Conservation (phyloP, 805 yeast genomes). For the Candida corydali region DNA sequence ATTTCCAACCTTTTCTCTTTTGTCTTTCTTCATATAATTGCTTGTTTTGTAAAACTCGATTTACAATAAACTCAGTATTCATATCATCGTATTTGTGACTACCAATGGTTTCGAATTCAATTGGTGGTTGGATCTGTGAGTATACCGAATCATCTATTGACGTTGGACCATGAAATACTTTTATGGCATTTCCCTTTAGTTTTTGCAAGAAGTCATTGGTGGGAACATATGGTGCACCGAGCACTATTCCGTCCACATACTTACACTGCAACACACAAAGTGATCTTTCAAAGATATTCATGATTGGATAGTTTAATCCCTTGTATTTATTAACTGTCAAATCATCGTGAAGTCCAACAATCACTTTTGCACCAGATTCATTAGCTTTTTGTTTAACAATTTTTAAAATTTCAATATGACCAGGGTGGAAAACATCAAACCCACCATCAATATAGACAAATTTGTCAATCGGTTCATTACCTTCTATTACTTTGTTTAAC, state of each 20-base stretch:
- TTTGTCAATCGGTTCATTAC: slow-evolving; percentile 20
- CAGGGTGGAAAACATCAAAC: slow-evolving; percentile 90
- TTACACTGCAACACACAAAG: slow-evolving; percentile 85
- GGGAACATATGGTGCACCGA: slow-evolving; percentile 64
- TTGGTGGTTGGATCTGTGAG: slow-evolving; percentile 24
- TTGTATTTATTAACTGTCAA: slow-evolving; percentile 48
- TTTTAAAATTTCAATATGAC: slow-evolving; percentile 75
- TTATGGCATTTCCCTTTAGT: slow-evolving; percentile 29
- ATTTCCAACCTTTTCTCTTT: slow-evolving; percentile 78
- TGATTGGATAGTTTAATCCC: slow-evolving; percentile 72
- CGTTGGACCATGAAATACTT: slow-evolving; percentile 61
- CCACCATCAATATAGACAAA: slow-evolving; percentile 71
- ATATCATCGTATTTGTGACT: slow-evolving; percentile 61
- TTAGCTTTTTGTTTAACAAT: slow-evolving; percentile 37
- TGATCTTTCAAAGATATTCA: slow-evolving; percentile 83
- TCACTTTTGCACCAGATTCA: slow-evolving; percentile 36
- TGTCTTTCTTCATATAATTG: slow-evolving; percentile 83
- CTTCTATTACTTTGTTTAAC: slow-evolving; percentile 30
- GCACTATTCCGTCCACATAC: slow-evolving; percentile 73
- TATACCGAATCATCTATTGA: slow-evolving; percentile 25
- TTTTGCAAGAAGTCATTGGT: slow-evolving; percentile 32
- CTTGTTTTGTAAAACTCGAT: slow-evolving; percentile 66
- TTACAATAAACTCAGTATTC: slow-evolving; percentile 66
- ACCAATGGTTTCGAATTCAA: slow-evolving; percentile 40
- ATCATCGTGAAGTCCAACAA: slow-evolving; percentile 70